A percentile compares a stretch with the other conserved stretches of the same genome.
Evolutionary conservation across 192 early-diverging fungal species (phyloP).

Genomic region (Coemansia sp.): DNA sequence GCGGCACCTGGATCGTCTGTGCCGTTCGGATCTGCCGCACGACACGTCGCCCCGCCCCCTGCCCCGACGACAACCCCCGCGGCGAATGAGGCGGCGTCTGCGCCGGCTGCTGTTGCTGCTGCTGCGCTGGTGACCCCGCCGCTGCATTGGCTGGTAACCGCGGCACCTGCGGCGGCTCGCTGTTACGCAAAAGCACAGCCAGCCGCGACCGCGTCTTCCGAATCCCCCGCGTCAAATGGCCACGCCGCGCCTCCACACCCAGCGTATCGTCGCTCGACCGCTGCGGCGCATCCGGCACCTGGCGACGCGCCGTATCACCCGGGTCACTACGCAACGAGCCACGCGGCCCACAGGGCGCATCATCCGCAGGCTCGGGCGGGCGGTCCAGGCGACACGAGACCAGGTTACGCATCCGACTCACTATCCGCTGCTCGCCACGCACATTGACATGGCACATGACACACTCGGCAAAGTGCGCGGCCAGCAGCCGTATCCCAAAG

Average conservation of each 20-base stretch:
- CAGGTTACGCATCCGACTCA: slow-evolving; percentile 29
- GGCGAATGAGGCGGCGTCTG: background rate
- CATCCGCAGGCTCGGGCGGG: background rate
- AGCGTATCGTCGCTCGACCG: no score
- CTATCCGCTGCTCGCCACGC: slow-evolving; percentile 40
- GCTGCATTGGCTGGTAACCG: background rate
- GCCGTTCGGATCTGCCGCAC: slow-evolving; percentile 38
- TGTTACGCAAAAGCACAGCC: slow-evolving; percentile 17
- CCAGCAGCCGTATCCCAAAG: slow-evolving; percentile 32
- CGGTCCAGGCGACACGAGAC: slow-evolving; percentile 21
- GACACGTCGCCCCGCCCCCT: background rate
- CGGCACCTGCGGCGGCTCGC: slow-evolving; percentile 1
- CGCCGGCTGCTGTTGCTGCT: background rate
- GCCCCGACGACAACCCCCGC: background rate
- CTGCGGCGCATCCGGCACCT: background rate
- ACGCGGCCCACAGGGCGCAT: background rate
- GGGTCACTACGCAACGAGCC: slow-evolving; percentile 6
- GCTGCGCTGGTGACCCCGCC: background rate
- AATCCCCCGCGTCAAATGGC: slow-evolving; percentile 11
- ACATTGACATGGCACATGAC: slow-evolving; percentile 43
- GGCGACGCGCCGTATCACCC: background rate
- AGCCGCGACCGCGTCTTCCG: slow-evolving; percentile 32
- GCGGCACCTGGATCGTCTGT: slow-evolving; percentile 29
- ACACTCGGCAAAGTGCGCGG: slow-evolving; percentile 35
- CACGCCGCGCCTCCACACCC: no score